Conservation (phyloP, 2,329 filamentous ascomycete species). For the Aphanocladium album region DNA sequence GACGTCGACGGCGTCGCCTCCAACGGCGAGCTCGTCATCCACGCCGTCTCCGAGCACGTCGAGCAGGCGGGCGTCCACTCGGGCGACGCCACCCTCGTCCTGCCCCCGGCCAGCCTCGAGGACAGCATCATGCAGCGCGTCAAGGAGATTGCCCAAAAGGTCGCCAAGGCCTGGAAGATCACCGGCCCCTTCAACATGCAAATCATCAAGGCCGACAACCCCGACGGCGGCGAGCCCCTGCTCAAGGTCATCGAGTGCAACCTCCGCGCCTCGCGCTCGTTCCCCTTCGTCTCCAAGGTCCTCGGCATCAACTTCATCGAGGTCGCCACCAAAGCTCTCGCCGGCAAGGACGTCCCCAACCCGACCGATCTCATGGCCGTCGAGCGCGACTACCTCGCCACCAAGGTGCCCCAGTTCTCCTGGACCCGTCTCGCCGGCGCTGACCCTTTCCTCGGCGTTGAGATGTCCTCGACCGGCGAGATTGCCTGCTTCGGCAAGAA, state of each 20-base stretch:
- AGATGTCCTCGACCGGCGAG: constrained; percentile 96
- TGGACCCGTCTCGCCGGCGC: constrained; percentile 97
- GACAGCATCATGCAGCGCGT: constrained; percentile 73
- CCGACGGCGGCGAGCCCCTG: constrained; percentile 66
- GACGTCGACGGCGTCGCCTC: constrained; percentile 92
- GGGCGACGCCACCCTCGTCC: constrained; percentile 89
- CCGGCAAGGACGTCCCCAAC: constrained; percentile 77
- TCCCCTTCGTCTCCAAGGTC: constrained; percentile 97
- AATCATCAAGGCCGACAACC: constrained; percentile 86
- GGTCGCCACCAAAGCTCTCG: constrained; percentile 85
- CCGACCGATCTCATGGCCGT: constrained; percentile 82
- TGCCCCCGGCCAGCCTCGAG: constrained; percentile 80
- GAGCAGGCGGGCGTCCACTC: constrained; percentile 98
- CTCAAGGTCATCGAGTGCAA: constrained; percentile 99
- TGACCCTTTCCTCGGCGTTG: constrained; percentile 94
- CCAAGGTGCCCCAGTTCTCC: constrained; percentile 97
- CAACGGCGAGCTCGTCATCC: constrained; percentile 78
- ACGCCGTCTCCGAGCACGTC: constrained; percentile 92
- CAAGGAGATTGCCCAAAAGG: constrained; percentile 94
- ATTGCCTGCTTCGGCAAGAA: constrained; percentile 98
- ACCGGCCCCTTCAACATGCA: constrained; percentile 99
- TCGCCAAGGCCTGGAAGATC: constrained; percentile 94
- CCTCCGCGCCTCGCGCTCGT: constrained; percentile 91
- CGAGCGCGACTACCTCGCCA: constrained; percentile 88
- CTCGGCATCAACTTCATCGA: constrained; percentile 96